Evolutionary conservation across 2,329 filamentous ascomycete genomes (phyloP), one percentile per base, ranked within the genome.

Genomic region (Neurospora crassa): DNA sequence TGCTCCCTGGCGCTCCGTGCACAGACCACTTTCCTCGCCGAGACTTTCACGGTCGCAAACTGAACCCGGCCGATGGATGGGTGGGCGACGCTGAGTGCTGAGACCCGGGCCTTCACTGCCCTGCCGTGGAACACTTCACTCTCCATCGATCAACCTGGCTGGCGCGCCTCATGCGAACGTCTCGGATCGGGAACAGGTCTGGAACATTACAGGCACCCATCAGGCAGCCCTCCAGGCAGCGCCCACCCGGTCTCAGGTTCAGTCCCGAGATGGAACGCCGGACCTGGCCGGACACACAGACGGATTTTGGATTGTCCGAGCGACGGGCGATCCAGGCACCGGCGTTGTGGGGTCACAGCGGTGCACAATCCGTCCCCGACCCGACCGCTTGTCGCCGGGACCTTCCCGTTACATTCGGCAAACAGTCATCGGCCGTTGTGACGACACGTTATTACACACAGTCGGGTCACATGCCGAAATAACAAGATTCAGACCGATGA

Each of bases 171-270:
- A 29, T 29, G 29, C 29, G 29, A 29, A 24, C 45, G 3, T 12
- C 2, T 59, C 2, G 12, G 12, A 14, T 47, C 43, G 20, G 29
- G 53, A 63, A 63, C 47, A 53, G 47, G 47, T 8, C 53, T 63
- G 53, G 53, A 63, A 63, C 53, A 18, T 34, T 63, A 67, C 71
- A 71, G 71, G 45, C 70, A 74, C 67, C 67, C 70, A 63, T 74
- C 40, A 69, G 68, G 63, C 68, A 59, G 70, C 68, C 40, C 20
- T 59, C 63, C 69, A 68, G 69, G 16, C 45, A 45, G 70, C 68
- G 70, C 43, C 70, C 42, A 68, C 24, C 53, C 24, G 53, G 53
- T 63, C 53, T 63, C 53, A 63, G 53, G 24, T 63, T 14, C 53
- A 18, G 53, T 34, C 20, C 20, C 20, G 53, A 63, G 18, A 18